A percentile compares a stretch with the other conserved stretches of the same genome.
Evolutionary conservation across 2,329 filamentous ascomycete species (phyloP).

Genomic region (Neophaeococcomyces mojaviensis): DNA sequence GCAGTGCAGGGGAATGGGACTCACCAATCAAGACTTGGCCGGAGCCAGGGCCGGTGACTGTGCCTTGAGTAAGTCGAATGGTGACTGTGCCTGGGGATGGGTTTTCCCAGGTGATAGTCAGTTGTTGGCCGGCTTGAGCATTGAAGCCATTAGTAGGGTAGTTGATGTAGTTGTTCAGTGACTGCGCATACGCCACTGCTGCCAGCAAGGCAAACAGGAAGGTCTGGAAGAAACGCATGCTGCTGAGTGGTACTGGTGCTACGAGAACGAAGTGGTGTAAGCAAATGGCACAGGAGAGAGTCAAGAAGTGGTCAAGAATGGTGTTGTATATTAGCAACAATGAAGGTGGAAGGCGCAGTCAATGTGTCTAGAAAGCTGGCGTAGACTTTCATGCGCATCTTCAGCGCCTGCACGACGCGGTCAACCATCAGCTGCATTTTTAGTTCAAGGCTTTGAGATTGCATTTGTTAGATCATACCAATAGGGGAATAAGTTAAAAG

Average conservation of each 20-base stretch:
- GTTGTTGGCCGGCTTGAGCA: slow-evolving; percentile 40
- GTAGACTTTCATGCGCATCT: no score
- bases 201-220: slow-evolving; percentile 39
- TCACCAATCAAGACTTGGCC: slow-evolving; percentile 39
- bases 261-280: background rate
- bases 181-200: slow-evolving; percentile 35
- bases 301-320: slow-evolving; percentile 1
- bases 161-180: slow-evolving; percentile 42
- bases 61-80: slow-evolving; percentile 43
- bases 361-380: no score
- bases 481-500: no score
- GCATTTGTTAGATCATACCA: no score
- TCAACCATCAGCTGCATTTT: no score
- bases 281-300: background rate
- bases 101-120: slow-evolving; percentile 43
- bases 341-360: no score
- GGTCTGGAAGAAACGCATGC: slow-evolving; percentile 40
- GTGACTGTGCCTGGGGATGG: slow-evolving; percentile 44
- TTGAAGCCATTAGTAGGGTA: slow-evolving; percentile 35
- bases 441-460: no score
- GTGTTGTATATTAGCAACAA: background rate
- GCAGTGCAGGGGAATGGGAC: slow-evolving; percentile 18
- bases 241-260: slow-evolving; percentile 4
- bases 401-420: no score
- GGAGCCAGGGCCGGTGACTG: slow-evolving; percentile 32